Base-by-base conservation (phyloP, 495 filamentous ascomycete species). In the Eremomyces bilateralis region DNA sequence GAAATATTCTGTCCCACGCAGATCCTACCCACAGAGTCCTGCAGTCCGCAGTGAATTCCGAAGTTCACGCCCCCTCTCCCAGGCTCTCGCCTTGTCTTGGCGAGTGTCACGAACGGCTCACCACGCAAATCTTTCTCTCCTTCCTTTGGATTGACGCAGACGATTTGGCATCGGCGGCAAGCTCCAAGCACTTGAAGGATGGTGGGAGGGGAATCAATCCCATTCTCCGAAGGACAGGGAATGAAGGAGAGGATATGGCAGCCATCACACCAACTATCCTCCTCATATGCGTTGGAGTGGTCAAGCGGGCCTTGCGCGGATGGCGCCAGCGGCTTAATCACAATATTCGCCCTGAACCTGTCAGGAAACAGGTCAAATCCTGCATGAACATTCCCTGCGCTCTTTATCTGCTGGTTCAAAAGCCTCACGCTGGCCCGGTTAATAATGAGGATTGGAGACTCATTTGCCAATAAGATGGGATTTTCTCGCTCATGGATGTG, bases 91-190 rank as follows among this genome's bases (percentile, higher is more conserved):
- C 85, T 62, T 1, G 80, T 93, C 54, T 88, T 91, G 0, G 73
- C 71, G 20, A 97, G 56, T 1, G 83, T 93, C 1, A 79, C 67
- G 51, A 88, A 90, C 0, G 88, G 88, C 50, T 94, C 84, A 40
- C 80, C 68, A n/a, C n/a, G n/a, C n/a, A n/a, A n/a, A 27, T 71
- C 65, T 52, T 70, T 76, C 31, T 69, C 63, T 0, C 72, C 85
- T 3, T 77, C 90, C 13, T 72, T 55, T 46, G 92, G 88, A 41
- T 97, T 71, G 29, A 94, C 67, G 49, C 85, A 94, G 10, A 97
- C 75, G 80, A 97, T 93, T 45, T 92, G 82, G 41, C 88, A 97
- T 12, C 88, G 58, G 22, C 83, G 65, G 46, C 88, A 97, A 15
- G 72, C 64, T 0, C 80, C 84, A 3, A 94, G 57, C 39, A 84